A percentile compares a stretch with the other conserved stretches of the same genome.
phyloP scores from a whole-genome alignment of 306 rosid species.

The Ormosia emarginata region DNA sequence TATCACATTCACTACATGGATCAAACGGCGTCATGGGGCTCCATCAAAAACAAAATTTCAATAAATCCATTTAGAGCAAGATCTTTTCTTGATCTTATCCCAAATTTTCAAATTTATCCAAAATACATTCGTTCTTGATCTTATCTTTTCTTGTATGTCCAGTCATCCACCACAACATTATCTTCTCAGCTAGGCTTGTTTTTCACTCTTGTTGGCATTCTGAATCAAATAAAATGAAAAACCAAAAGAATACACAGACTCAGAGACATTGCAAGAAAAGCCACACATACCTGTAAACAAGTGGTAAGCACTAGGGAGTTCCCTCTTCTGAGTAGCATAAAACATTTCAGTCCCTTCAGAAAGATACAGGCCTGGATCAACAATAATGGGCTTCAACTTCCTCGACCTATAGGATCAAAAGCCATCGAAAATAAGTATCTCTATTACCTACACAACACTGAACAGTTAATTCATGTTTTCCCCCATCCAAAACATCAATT shows the following conservation, averaged over 20 bases:
- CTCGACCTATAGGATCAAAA: constrained; percentile 48
- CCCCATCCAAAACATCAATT: not conserved
- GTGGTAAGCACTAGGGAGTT: constrained; percentile 75
- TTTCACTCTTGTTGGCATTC: not conserved
- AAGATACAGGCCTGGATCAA: constrained; percentile 95
- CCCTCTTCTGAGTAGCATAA: constrained; percentile 88
- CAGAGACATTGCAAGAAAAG: not conserved
- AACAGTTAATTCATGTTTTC: not conserved
- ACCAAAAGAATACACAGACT: not conserved
- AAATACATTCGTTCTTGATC: not conserved
- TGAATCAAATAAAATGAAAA: not conserved
- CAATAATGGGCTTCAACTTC: constrained; percentile 78
- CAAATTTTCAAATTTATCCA: not conserved
- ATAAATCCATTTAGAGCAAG: not conserved
- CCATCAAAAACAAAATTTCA: not conserved
- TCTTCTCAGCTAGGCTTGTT: not conserved
- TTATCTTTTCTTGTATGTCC: not conserved
- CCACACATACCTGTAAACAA: constrained; percentile 66
- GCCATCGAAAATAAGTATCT: not conserved
- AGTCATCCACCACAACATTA: not conserved
- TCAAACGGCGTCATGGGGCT: not conserved
- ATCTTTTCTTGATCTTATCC: not conserved
- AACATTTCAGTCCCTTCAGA: constrained; percentile 82
- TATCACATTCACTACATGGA: not conserved
- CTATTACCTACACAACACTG: not conserved